Base-by-base conservation (phyloP, 345 rosid genomes). In the Jatropha curcas region DNA sequence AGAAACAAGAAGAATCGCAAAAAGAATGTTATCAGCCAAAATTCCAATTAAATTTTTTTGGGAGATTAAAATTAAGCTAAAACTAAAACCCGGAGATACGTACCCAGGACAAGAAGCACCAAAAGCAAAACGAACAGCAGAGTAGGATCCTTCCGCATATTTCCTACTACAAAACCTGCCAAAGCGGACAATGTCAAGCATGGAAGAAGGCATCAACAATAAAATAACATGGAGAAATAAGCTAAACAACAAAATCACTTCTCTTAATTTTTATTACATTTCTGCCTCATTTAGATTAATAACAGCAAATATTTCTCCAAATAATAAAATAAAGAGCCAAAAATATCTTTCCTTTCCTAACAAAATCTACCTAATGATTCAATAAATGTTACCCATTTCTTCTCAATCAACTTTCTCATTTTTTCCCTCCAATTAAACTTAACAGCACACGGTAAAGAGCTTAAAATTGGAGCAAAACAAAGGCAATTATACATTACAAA, bases 91-190 rank as follows among this genome's bases (percentile, higher is more conserved):
- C 30, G n/a, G 6, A 41, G 31, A 65, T 33, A 70, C 81, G 68
- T 76, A 91, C 97, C 89, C 70, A 81, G 77, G 69, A 74, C 80
- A 65, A 87, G 71, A 79, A 93, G 86, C 52, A 81, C 9, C 30
- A 89, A 67, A 46, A 81, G 60, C 60, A 77, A 19, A 27, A 75
- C 53, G 33, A 84, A 73, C 85, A 80, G 86, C 58, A 84, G 83
- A 70, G 79, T 24, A 78, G 79, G 77, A 85, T 78, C 85, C 93
- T 89, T 90, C 46, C 31, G 60, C 73, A 59, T 71, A 67, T 20
- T 25, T 75, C 67, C 86, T 70, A 76, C 79, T 73, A 80, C 74
- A 67, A 72, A 65, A 71, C 70, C 87, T 82, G 81, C 76, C 60
- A 74, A 52, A 53, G 20, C 37, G 68, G 16, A 53, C 58, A 59